Evolutionary conservation across 768 basidiomycete genomes (phyloP).

Genomic region (Russula sp.): DNA sequence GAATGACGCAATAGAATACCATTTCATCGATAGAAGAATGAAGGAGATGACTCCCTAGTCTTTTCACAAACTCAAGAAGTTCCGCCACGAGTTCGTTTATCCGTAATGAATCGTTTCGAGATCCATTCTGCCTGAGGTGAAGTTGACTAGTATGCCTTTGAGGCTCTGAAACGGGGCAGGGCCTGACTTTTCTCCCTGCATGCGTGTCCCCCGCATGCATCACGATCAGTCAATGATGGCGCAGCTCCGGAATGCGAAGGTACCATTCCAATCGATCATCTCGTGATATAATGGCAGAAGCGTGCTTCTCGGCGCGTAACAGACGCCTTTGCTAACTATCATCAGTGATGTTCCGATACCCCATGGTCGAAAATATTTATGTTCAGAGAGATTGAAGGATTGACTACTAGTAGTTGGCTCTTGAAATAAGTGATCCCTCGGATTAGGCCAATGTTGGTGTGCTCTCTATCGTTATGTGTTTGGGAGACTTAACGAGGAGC

Average conservation of each 20-base stretch:
- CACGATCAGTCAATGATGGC: not conserved
- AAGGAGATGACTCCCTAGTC: not conserved
- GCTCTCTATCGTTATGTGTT: not conserved
- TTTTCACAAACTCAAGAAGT: not conserved
- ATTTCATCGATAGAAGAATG: not conserved
- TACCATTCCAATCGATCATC: not conserved
- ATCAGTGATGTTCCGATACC: not conserved
- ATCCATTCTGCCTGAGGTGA: not conserved
- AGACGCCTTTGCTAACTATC: not conserved
- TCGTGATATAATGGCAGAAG: not conserved
- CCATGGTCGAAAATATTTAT: not conserved
- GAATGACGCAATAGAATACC: not conserved
- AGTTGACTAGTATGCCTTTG: not conserved
- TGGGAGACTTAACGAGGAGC: not conserved
- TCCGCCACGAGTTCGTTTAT: not conserved
- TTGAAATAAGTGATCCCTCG: not conserved
- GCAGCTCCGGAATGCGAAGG: not conserved
- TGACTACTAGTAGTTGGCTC: not conserved
- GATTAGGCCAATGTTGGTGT: not conserved
- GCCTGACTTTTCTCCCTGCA: not conserved
- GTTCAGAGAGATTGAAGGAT: not conserved
- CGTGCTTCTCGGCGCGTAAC: not conserved
- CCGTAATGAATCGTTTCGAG: not conserved
- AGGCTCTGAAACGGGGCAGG: not conserved
- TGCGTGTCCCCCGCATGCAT: not conserved